A percentile compares a stretch with the other conserved stretches of the same genome.
phyloP scores from a whole-genome alignment of 225 moss, liverwort and hornwort species.

The Takakia lepidozioides region DNA sequence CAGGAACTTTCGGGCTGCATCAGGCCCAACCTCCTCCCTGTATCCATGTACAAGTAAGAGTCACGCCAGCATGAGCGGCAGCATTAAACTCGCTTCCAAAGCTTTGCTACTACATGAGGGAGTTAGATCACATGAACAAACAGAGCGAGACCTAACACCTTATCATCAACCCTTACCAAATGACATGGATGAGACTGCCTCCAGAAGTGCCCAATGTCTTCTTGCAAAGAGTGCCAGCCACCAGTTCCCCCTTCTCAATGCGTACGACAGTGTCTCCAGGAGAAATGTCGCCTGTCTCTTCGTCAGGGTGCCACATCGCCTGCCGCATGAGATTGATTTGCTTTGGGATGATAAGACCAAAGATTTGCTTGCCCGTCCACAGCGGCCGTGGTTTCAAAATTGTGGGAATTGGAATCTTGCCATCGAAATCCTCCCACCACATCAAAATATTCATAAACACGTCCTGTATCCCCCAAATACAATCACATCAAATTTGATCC shows the following conservation, averaged over 20 bases:
- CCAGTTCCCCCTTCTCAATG: constrained; percentile 92
- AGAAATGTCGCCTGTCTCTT: constrained; percentile 79
- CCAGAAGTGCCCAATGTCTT: constrained; percentile 87
- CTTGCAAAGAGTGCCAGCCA: constrained; percentile 91
- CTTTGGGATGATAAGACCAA: constrained; percentile 94
- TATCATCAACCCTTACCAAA: no score
- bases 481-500: no score
- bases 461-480: constrained; percentile 44
- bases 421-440: constrained; percentile 99
- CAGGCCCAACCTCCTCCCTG: constrained; percentile 99
- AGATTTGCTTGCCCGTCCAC: constrained; percentile 99
- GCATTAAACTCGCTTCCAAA: no score
- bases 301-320: constrained; percentile 90
- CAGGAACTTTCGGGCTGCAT: constrained; percentile 94
- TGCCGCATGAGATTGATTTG: constrained; percentile 97
- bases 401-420: constrained; percentile 94
- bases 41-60: no score
- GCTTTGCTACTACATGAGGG: no score
- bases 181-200: constrained; percentile 97
- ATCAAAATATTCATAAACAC: constrained; percentile 95
- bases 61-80: no score
- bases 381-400: constrained; percentile 92
- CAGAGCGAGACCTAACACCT: no score
- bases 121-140: no score
- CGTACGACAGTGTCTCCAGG: constrained; percentile 91